phyloP scores from a whole-genome alignment of 768 basidiomycete genomes.

The Plicaturopsis crispa region DNA sequence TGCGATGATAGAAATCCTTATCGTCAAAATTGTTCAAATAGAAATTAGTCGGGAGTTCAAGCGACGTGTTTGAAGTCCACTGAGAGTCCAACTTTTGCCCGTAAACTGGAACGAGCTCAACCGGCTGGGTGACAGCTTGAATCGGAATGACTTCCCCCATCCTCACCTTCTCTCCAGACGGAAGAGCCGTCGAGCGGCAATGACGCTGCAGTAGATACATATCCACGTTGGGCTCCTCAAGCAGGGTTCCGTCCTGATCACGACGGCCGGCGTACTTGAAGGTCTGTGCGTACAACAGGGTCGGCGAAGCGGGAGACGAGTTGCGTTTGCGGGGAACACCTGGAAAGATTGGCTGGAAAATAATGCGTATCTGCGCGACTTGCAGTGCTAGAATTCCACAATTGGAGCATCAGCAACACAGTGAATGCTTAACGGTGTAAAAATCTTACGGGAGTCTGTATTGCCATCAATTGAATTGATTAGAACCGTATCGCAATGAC shows the following conservation, averaged over 20 bases:
- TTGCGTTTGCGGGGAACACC: not conserved
- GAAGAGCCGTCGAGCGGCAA: not conserved
- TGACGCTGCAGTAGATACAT: not conserved
- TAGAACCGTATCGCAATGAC: not conserved
- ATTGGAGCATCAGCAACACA: not conserved
- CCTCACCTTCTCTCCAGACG: no score
- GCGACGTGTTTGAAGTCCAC: not conserved
- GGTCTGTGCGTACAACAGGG: not conserved
- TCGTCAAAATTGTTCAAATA: conserved; percentile 1
- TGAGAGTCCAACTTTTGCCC: not conserved
- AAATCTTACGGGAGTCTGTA: not conserved
- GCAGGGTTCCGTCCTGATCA: not conserved
- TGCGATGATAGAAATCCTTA: not conserved
- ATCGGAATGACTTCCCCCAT: not conserved
- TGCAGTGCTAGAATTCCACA: not conserved
- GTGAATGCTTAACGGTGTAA: not conserved
- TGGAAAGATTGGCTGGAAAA: not conserved
- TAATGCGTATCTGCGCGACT: not conserved
- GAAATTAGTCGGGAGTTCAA: not conserved
- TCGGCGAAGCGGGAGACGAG: not conserved
- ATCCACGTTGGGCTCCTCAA: not conserved
- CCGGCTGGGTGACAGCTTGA: not conserved
- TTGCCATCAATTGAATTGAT: not conserved
- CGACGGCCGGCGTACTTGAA: not conserved
- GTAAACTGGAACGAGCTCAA: not conserved